Base-by-base conservation (phyloP, 2,329 filamentous ascomycete species). In the Fusarium proliferatum region DNA sequence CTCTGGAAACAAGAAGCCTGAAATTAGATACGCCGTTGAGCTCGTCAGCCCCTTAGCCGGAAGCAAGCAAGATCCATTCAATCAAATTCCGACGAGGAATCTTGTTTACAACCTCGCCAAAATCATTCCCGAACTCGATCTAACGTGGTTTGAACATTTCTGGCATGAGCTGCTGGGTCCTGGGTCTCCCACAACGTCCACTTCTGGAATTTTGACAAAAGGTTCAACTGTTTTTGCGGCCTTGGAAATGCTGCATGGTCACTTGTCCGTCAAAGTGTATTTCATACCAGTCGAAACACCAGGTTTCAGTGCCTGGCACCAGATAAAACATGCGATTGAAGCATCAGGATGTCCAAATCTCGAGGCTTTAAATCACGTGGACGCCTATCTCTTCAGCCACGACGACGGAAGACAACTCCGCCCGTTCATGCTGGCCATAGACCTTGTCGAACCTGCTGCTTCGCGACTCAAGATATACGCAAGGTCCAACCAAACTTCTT, bases 341-440 rank as follows among this genome's bases (percentile, higher is more conserved):
- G 15, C n/a, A 5, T n/a, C 28, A 12, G 36, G 28, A 34, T 42
- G n/a, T 19, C 13, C 19, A n/a, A 36, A 21, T 16, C 15, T 49
- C 8, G 53, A 49, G 23, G 28, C 61, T 10, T 30, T 59, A 15
- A 5, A 59, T 2, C 5, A 34, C 12, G 26, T 59, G n/a, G 42
- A 63, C 5, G 17, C 28, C n/a, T 63, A 41, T 17, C 28, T 59
- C 11, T 36, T 28, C 9, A n/a, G n/a, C 6, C 17, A 49, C 19
- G 13, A 59, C 1, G n/a, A 41, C 10, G 61, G 61, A 11, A 26
- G 4, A 6, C 11, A 28, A 4, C 34, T 59, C 5, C 43, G 15
- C 6, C 61, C 61, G 17, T 63, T 63, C 53, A 63, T 63, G 61
- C 11, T 49, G 11, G 61, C 42, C 17, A 63, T 63, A 28, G 53